Percentiles rank a stretch among this genome's conserved stretches.
Evolutionary conservation across 768 basidiomycete species (phyloP).

Genomic region (Phaffia australis): DNA sequence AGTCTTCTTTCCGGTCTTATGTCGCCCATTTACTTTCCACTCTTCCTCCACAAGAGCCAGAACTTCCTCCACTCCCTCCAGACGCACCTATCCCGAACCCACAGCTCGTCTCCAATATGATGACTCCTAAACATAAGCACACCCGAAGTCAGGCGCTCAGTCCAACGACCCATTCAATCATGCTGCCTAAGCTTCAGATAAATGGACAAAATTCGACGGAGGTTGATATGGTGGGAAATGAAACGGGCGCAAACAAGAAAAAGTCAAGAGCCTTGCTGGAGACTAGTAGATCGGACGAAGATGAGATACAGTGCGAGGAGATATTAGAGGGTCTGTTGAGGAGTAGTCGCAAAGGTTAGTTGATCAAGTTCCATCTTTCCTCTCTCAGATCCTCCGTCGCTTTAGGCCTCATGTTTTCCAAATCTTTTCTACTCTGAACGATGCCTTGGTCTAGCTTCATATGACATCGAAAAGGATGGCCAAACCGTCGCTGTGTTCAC

Average conservation of each 20-base stretch:
- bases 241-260: constrained; percentile 26
- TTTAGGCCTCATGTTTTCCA: background rate
- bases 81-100: constrained; percentile 2
- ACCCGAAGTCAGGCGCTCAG: constrained; percentile 25
- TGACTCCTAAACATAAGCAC: constrained; percentile 14
- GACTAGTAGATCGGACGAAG: constrained; percentile 25
- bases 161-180: constrained; percentile 9
- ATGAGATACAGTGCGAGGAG: constrained; percentile 35
- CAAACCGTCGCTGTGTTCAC: constrained; percentile 80
- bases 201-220: constrained; percentile 6
- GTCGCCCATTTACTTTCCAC: constrained; percentile 34
- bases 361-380: background rate
- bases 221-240: constrained; percentile 10
- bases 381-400: constrained; percentile 1
- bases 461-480: constrained; percentile 90
- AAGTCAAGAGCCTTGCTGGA: constrained; percentile 30
- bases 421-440: background rate
- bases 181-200: constrained; percentile 4
- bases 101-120: background rate
- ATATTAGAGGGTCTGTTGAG: constrained; percentile 65
- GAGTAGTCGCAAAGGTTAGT: constrained; percentile 72
- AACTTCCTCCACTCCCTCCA: constrained; percentile 1
- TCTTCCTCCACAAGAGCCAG: constrained; percentile 27
- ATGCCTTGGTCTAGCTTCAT: constrained; percentile 52
- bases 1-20: constrained; percentile 33